phyloP scores from a whole-genome alignment of 441 rosid species.

The Adansonia gregorii region DNA sequence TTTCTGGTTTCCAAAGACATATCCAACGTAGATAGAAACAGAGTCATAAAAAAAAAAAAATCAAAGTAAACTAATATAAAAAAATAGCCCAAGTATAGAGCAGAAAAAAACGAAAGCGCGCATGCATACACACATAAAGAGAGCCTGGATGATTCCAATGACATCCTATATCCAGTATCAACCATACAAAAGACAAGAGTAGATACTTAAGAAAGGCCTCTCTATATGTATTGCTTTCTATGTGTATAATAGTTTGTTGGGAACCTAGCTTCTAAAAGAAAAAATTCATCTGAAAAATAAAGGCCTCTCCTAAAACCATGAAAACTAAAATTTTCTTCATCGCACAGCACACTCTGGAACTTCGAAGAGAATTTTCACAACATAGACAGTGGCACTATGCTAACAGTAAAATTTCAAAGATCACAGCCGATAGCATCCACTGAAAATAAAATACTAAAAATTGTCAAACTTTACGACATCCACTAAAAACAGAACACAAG shows the following conservation, averaged over 20 bases:
- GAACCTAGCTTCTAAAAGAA: background rate
- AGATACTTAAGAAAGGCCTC: background rate
- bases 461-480: background rate
- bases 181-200: background rate
- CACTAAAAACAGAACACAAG: too few species aligned
- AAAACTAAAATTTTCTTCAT: background rate
- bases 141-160: background rate
- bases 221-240: background rate
- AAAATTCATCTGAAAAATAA: background rate
- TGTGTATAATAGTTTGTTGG: background rate
- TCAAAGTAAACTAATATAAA: background rate
- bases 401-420: background rate
- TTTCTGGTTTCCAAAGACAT: background rate
- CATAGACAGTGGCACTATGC: background rate
- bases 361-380: background rate
- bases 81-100: background rate
- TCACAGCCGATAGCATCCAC: background rate
- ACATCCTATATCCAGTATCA: background rate
- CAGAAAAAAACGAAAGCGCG: background rate
- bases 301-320: background rate
- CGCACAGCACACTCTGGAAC: background rate
- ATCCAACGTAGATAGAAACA: background rate
- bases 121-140: background rate
- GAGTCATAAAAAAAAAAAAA: background rate
- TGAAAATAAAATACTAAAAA: background rate